Base-by-base conservation (phyloP, 164 flowering plant species). In the Santalum album region DNA sequence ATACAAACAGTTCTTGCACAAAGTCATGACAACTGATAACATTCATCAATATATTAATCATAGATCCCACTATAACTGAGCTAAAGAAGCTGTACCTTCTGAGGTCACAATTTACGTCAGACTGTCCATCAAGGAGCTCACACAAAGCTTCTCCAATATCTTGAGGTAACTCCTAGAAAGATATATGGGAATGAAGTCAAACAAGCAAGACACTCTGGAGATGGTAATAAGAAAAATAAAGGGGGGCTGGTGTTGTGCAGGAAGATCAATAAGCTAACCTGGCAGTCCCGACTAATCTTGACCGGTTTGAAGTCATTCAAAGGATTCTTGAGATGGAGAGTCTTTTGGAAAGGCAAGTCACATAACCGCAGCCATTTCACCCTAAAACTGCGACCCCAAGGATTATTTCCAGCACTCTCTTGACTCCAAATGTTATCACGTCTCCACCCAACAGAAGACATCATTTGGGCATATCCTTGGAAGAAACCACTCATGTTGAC, bases 391-490 rank as follows among this genome's bases (percentile, higher is more conserved):
- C 86, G 83, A 2, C 96, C 96, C 96, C 96, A 89, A 18, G 84
- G 90, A 65, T 75, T 80, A 67, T 57, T 70, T 61, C 84, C 79
- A 55, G 78, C 78, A 68, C 65, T 66, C 53, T 83, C 83, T 62
- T 74, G 83, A 68, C 76, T 74, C 97, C 97, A 89, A 51, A 86
- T 73, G 59, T 77, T 75, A 53, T 89, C 97, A 45, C 90, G 74
- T 70, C 95, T 80, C 89, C 91, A 79, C 25, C 96, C 95, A 63
- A 86, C 82, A 55, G 91, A 70, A 53, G 97, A 86, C 77, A 81
- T 74, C 97, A 89, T 89, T 75, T 84, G 84, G 29, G 95, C 97
- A 81, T 86, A 89, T 44, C 96, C 95, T 86, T 89, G 95, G 79
- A 89, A 89, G 77, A 70, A 86, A 47, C 97, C 95, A 75, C 97